Evolutionary conservation across 2,329 filamentous ascomycete species (phyloP).

Genomic region (Botryotinia calthae): DNA sequence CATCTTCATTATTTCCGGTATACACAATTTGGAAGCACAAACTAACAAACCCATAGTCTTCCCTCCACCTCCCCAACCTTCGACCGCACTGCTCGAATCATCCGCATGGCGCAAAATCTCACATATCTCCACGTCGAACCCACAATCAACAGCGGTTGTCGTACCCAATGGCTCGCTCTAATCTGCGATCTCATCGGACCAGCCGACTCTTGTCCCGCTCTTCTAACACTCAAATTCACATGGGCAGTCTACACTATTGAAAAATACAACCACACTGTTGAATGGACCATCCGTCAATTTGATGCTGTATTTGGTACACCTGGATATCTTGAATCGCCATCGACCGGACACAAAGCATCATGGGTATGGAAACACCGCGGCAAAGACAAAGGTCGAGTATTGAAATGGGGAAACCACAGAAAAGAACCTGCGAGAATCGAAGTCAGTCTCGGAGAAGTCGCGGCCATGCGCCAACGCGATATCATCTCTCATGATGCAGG

Average conservation of each 20-base stretch:
- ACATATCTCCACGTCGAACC: background rate
- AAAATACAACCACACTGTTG: background rate
- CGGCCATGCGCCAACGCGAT: background rate
- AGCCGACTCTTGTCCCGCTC: background rate
- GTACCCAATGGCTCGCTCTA: background rate
- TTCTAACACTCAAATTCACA: background rate
- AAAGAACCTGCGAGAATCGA: background rate
- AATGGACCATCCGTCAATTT: background rate
- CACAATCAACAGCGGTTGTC: background rate
- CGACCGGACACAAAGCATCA: background rate
- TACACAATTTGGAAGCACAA: too few relatives aligned
- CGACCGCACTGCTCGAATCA: background rate
- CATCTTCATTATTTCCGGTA: too few relatives aligned
- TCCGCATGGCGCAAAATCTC: conserved; percentile 5
- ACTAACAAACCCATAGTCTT: background rate
- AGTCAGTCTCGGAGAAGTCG: background rate
- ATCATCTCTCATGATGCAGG: accelerated
- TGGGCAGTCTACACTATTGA: background rate
- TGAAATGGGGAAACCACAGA: background rate
- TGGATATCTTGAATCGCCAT: background rate
- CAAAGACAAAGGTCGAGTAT: background rate
- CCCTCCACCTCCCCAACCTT: background rate
- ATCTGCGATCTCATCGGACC: background rate
- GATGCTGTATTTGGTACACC: background rate
- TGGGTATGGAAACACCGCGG: background rate